Percentiles rank a stretch among this genome's conserved stretches.
These are phyloP conservation scores for Toxicodendron radicans DNA, from an alignment of 345 rosid species.

Conservation along the genomic window DNA sequence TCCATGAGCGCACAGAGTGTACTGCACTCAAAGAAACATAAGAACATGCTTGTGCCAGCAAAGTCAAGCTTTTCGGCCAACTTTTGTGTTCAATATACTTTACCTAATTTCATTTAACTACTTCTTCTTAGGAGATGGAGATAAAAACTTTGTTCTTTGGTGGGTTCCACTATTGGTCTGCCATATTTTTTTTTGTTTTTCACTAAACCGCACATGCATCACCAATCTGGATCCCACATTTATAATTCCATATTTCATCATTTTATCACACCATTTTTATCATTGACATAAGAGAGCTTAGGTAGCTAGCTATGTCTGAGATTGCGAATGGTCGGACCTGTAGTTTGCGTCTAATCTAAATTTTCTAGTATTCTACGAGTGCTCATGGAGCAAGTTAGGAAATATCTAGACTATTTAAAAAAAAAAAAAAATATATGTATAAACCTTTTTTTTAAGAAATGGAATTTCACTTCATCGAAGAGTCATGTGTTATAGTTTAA, in stretches of 20 bases:
- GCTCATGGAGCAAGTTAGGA: too few species aligned
- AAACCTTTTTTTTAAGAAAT: slow-evolving; percentile 23
- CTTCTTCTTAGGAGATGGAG: slow-evolving; percentile 7
- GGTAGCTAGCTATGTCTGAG: too few species aligned
- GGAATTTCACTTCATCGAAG: slow-evolving; percentile 43
- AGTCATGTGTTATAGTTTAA: slow-evolving; percentile 28
- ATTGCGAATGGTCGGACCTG: too few species aligned
- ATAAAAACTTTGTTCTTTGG: slow-evolving; percentile 18
- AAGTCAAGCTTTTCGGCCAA: slow-evolving; percentile 93
- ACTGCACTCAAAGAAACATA: slow-evolving; percentile 84
- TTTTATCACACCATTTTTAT: slow-evolving; percentile 12
- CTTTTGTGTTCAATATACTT: slow-evolving; percentile 29
- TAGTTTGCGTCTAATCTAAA: too few species aligned
- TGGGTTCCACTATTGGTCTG: slow-evolving; percentile 33
- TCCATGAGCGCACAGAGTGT: slow-evolving; percentile 55
- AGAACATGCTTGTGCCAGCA: slow-evolving; percentile 52
- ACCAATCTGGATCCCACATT: slow-evolving; percentile 37
- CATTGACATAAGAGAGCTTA: background rate
- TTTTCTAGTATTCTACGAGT: too few species aligned
- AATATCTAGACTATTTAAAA: too few species aligned
- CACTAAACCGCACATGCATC: slow-evolving; percentile 21
- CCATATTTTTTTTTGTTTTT: slow-evolving; percentile 12
- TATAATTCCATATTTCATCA: slow-evolving; percentile 25
- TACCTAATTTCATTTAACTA: slow-evolving; percentile 37
- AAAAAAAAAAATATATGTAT: too few species aligned